phyloP scores from a whole-genome alignment of 768 basidiomycete genomes.

The Mycena venus region DNA sequence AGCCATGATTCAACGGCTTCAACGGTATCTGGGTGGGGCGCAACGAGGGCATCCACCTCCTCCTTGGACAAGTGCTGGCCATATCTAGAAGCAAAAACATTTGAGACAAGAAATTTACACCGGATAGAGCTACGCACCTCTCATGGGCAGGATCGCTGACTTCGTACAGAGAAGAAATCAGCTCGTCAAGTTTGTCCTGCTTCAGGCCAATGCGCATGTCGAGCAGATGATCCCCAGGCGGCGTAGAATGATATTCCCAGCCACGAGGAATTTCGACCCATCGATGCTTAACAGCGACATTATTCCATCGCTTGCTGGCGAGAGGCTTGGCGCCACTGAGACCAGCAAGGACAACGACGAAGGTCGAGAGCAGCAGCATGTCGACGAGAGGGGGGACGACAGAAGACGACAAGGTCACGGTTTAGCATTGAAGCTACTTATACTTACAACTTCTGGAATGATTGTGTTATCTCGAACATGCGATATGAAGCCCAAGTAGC shows the following conservation, averaged over 20 bases:
- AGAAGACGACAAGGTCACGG: background rate
- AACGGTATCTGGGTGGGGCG: slow-evolving; percentile 70
- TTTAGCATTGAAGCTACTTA: background rate
- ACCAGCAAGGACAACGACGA: slow-evolving; percentile 40
- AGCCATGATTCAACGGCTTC: slow-evolving; percentile 74
- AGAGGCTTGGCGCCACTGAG: slow-evolving; percentile 48
- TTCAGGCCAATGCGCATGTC: slow-evolving; percentile 70
- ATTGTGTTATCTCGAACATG: slow-evolving; percentile 26
- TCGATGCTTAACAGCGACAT: slow-evolving; percentile 36
- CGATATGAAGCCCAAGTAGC: slow-evolving; percentile 8
- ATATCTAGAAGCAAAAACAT: slow-evolving; percentile 45
- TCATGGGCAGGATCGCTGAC: slow-evolving; percentile 67
- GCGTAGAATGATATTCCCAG: slow-evolving; percentile 62
- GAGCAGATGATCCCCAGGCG: slow-evolving; percentile 60
- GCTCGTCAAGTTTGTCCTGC: slow-evolving; percentile 61
- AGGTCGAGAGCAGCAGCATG: slow-evolving; percentile 44
- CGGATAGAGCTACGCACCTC: slow-evolving; percentile 45
- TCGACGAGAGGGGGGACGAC: background rate
- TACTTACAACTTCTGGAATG: slow-evolving; percentile 2
- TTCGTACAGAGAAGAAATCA: slow-evolving; percentile 67
- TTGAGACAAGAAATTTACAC: background rate
- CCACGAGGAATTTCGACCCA: slow-evolving; percentile 58
- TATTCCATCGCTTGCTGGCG: slow-evolving; percentile 49
- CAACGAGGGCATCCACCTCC: slow-evolving; percentile 73
- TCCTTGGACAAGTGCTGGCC: slow-evolving; percentile 73